Evolutionary conservation across 1,139 yeast genomes (phyloP).

Genomic region (Kurtzmaniella natalensis): DNA sequence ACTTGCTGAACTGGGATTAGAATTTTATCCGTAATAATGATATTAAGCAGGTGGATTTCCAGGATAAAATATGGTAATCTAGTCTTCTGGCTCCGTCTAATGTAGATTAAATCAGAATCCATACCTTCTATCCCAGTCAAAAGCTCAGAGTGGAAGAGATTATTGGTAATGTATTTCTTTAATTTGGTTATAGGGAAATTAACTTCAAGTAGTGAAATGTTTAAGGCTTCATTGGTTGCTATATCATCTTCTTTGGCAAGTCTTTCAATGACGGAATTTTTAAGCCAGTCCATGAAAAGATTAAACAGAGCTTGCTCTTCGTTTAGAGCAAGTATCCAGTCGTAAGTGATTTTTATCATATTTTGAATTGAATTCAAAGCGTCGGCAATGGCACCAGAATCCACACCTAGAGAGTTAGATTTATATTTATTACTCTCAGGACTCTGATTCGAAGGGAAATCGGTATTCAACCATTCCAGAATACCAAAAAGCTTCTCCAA

Average conservation of each 20-base stretch:
- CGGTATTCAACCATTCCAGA: constrained; percentile 30
- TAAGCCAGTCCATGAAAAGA: constrained; percentile 49
- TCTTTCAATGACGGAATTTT: constrained; percentile 31
- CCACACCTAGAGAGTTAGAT: constrained; percentile 24
- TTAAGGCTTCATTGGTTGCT: constrained; percentile 16
- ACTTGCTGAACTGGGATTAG: constrained; percentile 12
- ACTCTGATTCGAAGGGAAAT: no score
- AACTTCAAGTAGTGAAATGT: constrained; percentile 6
- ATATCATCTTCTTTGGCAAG: constrained; percentile 34
- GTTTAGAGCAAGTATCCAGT: constrained; percentile 43
- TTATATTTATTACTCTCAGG: neutral
- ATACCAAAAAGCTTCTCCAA: constrained; percentile 45
- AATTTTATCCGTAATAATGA: constrained; percentile 10
- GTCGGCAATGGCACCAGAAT: constrained; percentile 17
- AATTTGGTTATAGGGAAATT: constrained; percentile 21
- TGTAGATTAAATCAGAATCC: constrained; percentile 16
- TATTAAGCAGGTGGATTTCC: constrained; percentile 10
- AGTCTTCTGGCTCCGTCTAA: constrained; percentile 11
- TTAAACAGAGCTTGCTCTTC: constrained; percentile 51
- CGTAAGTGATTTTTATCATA: constrained; percentile 33
- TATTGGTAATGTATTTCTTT: constrained; percentile 26
- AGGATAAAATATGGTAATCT: constrained; percentile 7
- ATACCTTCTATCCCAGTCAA: neutral
- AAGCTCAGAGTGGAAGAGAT: constrained; percentile 19
- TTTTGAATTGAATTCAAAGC: constrained; percentile 26